These are phyloP conservation scores for Calcarisporium arbuscula DNA, from an alignment of 2,329 filamentous ascomycete genomes.

Conservation along the genomic window DNA sequence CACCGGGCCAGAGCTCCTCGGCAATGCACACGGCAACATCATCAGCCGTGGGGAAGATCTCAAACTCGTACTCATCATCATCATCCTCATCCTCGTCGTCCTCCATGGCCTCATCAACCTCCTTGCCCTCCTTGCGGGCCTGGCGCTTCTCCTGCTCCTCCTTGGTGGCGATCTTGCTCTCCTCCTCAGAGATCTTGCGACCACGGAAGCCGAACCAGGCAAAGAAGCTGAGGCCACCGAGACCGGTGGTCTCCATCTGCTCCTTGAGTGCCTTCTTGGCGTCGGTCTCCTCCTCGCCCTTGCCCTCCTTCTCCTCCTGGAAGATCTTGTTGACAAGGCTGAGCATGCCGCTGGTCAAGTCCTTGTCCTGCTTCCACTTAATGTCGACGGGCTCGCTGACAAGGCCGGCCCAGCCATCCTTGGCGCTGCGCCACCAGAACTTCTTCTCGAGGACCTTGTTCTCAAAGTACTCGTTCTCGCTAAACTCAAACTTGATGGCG, in stretches of 20 bases:
- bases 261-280: constrained; percentile 45
- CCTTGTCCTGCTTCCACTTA: constrained; percentile 74
- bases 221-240: constrained; percentile 74
- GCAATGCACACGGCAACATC: constrained; percentile 73
- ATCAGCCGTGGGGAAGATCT: constrained; percentile 85
- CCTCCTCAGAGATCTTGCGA: constrained; percentile 63
- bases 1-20: constrained; percentile 84
- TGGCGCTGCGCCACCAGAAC: constrained; percentile 74
- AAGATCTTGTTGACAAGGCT: constrained; percentile 65
- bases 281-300: constrained; percentile 34
- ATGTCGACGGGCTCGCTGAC: constrained; percentile 87
- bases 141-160: constrained; percentile 32
- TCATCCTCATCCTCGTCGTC: constrained; percentile 51
- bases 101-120: constrained; percentile 36
- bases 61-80: constrained; percentile 61
- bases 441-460: constrained; percentile 79
- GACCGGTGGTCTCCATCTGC: constrained; percentile 53
- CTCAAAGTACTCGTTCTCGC: constrained; percentile 75
- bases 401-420: constrained; percentile 65
- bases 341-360: constrained; percentile 75
- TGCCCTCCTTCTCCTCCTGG: constrained; percentile 47
- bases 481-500: constrained; percentile 71
- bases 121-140: constrained; percentile 43
- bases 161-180: constrained; percentile 10
- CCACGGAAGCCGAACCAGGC: constrained; percentile 80